These are phyloP conservation scores for Lignosus rhinocerotis DNA, from an alignment of 1,284 basidiomycete species.

Conservation along the genomic window DNA sequence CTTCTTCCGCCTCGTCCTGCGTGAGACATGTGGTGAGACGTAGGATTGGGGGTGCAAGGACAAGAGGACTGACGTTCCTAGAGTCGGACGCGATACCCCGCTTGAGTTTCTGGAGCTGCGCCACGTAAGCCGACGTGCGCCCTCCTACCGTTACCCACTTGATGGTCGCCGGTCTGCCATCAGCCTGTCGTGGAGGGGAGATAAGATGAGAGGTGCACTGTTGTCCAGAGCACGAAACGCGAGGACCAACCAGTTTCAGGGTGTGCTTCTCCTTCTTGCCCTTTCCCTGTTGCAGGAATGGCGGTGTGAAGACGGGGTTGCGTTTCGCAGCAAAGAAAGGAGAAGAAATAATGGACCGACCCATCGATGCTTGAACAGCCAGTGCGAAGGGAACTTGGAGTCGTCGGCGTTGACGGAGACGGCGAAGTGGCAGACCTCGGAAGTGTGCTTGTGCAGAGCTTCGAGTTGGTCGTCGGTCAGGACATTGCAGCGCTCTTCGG, in stretches of 20 bases:
- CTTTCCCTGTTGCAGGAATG: constrained; percentile 16
- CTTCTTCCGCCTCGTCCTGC: constrained; percentile 13
- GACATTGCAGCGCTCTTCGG: constrained; percentile 66
- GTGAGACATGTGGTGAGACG: not conserved
- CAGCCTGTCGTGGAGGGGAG: constrained; percentile 46
- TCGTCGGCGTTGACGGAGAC: constrained; percentile 77
- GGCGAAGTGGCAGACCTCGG: constrained; percentile 62
- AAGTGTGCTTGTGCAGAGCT: constrained; percentile 57
- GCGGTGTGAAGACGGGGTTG: not conserved
- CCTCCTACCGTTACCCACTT: constrained; percentile 82
- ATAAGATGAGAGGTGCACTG: not conserved
- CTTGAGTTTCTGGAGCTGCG: constrained; percentile 58
- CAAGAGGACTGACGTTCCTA: not conserved
- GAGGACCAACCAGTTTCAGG: constrained; percentile 51
- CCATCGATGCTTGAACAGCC: constrained; percentile 76
- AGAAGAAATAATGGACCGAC: constrained; percentile 35
- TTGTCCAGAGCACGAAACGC: no score
- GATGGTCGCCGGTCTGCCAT: constrained; percentile 71
- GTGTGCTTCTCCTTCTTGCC: constrained; percentile 54
- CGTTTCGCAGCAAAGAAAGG: not conserved
- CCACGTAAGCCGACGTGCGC: constrained; percentile 75
- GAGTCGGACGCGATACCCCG: not conserved
- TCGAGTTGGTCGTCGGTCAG: constrained; percentile 53
- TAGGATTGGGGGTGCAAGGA: not conserved
- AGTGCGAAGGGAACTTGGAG: constrained; percentile 65